Percentiles rank a stretch among this genome's conserved stretches.
phyloP scores from a whole-genome alignment of 306 rosid species.

The Vachellia collinsii region DNA sequence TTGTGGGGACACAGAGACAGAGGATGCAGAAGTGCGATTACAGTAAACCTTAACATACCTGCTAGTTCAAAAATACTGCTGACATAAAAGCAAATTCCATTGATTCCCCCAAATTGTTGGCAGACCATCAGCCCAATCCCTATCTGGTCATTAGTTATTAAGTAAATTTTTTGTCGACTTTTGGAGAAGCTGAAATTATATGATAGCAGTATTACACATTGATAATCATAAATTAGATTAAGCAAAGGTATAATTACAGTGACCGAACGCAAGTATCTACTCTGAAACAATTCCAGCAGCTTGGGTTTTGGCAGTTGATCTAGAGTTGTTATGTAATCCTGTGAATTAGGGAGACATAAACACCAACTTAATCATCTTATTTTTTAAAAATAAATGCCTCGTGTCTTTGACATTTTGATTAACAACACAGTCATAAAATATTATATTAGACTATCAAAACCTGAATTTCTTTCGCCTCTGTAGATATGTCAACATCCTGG shows the following conservation, averaged over 20 bases:
- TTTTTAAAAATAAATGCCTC: constrained; percentile 9
- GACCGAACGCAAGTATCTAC: constrained; percentile 75
- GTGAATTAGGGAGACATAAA: constrained; percentile 34
- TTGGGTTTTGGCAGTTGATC: constrained; percentile 76
- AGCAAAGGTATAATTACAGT: constrained; percentile 48
- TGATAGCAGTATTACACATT: neutral
- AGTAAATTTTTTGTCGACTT: neutral
- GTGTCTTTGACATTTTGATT: neutral
- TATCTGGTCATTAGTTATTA: constrained; percentile 53
- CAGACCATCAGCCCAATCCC: constrained; percentile 88
- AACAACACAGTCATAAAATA: constrained; percentile 8
- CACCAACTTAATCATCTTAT: neutral
- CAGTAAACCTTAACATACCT: constrained; percentile 48
- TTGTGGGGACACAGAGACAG: constrained; percentile 15
- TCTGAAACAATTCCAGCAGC: constrained; percentile 74
- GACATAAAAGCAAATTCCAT: constrained; percentile 73
- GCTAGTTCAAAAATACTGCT: constrained; percentile 83
- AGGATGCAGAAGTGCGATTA: constrained; percentile 1
- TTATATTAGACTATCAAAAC: constrained; percentile 40
- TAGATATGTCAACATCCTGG: constrained; percentile 67
- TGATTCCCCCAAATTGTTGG: constrained; percentile 96
- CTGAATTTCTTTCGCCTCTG: constrained; percentile 85
- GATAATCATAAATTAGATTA: constrained; percentile 24
- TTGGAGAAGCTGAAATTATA: constrained; percentile 14
- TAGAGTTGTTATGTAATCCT: constrained; percentile 75